Conservation (phyloP, 257 asterid species). For the Fraxinus excelsior region DNA sequence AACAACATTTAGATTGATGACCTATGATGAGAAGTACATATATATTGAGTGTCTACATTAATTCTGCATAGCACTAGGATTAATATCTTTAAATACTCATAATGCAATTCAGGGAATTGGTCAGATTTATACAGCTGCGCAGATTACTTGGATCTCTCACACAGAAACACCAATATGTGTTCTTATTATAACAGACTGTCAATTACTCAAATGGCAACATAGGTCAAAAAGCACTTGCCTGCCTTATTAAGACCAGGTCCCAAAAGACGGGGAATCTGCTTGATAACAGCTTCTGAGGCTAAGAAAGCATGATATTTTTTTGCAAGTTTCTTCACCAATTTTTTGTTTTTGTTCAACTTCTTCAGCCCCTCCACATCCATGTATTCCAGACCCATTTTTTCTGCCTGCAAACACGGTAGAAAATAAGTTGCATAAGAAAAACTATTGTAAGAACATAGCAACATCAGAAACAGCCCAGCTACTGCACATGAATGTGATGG, state of each 20-base stretch:
- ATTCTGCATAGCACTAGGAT: not conserved
- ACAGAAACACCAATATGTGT: not conserved
- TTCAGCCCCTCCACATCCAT: constrained; percentile 32
- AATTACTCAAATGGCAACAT: not conserved
- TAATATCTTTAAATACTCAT: not conserved
- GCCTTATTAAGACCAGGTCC: constrained; percentile 32
- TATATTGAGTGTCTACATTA: not conserved
- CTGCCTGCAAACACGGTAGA: constrained; percentile 4
- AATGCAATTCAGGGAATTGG: not conserved
- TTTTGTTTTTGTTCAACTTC: constrained; percentile 32
- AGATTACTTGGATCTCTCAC: not conserved
- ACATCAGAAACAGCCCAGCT: not conserved
- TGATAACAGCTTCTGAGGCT: constrained; percentile 23
- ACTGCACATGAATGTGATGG: not conserved
- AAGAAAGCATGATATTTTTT: constrained; percentile 30
- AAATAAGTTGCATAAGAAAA: not conserved
- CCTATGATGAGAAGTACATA: not conserved
- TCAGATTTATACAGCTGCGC: not conserved
- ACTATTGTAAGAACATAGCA: not conserved
- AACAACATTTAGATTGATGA: not conserved
- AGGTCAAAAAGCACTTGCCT: constrained; percentile 14
- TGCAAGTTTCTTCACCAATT: constrained; percentile 33
- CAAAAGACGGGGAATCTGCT: constrained; percentile 30
- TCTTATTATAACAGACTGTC: not conserved
- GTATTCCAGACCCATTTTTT: constrained; percentile 30